phyloP scores from a whole-genome alignment of 1,139 yeast genomes.

The Taphrina wiesneri region DNA sequence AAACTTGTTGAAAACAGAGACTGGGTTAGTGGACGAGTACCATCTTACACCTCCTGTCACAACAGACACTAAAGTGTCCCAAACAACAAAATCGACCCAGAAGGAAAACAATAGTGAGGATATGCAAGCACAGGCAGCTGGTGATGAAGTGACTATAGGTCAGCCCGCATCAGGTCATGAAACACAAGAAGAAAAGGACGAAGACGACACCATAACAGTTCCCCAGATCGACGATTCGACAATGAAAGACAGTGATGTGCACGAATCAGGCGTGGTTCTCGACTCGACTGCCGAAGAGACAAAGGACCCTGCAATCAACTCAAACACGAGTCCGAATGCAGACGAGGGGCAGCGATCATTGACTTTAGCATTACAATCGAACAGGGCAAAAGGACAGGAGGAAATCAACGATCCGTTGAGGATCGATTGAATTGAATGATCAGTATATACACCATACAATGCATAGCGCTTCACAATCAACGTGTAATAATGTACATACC shows the following conservation, averaged over 20 bases:
- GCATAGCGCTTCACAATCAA: background rate
- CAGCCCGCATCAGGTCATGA: background rate
- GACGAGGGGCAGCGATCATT: background rate
- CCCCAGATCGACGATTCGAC: background rate
- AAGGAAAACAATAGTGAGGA: background rate
- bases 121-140: background rate
- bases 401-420: conserved; percentile 12
- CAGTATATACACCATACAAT: background rate
- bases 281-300: background rate
- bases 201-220: background rate
- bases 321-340: background rate
- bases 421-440: background rate
- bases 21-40: conserved; percentile 19
- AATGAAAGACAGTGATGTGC: too few relatives aligned
- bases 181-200: background rate
- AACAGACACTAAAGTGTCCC: background rate
- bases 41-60: conserved; percentile 18
- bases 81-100: background rate
- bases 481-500: background rate
- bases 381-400: background rate
- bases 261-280: background rate
- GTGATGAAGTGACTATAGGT: background rate
- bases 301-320: background rate
- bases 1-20: conserved; percentile 25
- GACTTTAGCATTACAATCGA: background rate